Evolutionary conservation across 2,329 filamentous ascomycete species (phyloP), one percentile per base, ranked within the genome.

Genomic region (Leptographium wingfieldii): DNA sequence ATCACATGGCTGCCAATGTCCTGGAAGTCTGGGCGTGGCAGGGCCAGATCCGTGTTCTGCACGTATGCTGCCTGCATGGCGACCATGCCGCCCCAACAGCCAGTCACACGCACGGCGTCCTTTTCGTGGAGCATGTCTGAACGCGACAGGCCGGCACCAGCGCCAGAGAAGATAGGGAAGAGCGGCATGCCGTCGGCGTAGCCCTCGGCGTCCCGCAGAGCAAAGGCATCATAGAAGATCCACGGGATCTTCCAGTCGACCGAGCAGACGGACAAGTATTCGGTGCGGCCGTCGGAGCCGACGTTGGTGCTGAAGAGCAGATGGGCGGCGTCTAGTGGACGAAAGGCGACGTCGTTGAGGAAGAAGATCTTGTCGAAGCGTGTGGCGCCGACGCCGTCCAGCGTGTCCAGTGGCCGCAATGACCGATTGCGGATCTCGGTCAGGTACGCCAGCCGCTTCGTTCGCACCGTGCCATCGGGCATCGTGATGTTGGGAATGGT

Each of bases 41-140:
- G 65, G 11, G 55, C 16, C 19, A 59, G 57, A 51, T 69, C 65
- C 52, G 68, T 52, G 63, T 75, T 72, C 66, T 84, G 80, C 55
- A 86, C 80, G 69, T 80, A 83, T 55, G 73, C 72, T 1, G 81
- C 83, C 67, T 85, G 79, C 70, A 85, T 85, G 2, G 82, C 82
- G 2, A 83, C 84, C 81, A 90, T 90, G 27, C 88, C 88, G 58
- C 86, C 85, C 88, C 87, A 91, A 71, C 88, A 91, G 64, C 84
- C 85, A 66, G 80, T 81, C 1, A 90, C 87, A 10, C 83, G 79
- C 1, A 91, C 86, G 0, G 86, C 81, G 64, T 85, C 82, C 46
- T 70, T 77, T 59, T 82, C 80, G 0, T 73, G 73, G 1, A 88
- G 70, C 22, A 90, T 83, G 68, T 87, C 86, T 5, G 76, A 74